Evolutionary conservation across 345 rosid genomes (phyloP).

Genomic region (Pistacia integerrima): DNA sequence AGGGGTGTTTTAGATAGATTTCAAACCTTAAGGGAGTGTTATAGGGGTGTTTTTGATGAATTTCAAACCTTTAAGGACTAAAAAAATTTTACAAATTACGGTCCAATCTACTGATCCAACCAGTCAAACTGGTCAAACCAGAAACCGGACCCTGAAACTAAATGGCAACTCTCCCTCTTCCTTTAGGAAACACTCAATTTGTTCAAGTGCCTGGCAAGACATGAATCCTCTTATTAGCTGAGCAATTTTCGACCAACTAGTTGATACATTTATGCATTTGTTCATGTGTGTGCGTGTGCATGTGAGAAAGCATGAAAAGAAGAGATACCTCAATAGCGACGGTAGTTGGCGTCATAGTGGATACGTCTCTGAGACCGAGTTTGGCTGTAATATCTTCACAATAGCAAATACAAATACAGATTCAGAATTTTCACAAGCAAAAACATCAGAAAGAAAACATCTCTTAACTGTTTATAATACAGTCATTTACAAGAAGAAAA

Average conservation of each 20-base stretch:
- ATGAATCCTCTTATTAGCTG: constrained; percentile 8
- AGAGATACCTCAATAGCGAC: constrained; percentile 82
- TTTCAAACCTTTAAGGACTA: no score
- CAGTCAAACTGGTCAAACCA: no score
- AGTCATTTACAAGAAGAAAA: not conserved
- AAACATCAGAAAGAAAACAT: not conserved
- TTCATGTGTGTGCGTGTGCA: not conserved
- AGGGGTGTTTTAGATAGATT: no score
- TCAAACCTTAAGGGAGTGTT: no score
- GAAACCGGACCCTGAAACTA: not conserved
- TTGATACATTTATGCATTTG: no score
- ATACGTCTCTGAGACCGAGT: constrained; percentile 64
- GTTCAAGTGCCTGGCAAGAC: constrained; percentile 50
- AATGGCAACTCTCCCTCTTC: constrained; percentile 32
- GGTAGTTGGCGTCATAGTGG: constrained; percentile 58
- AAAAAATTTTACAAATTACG: no score
- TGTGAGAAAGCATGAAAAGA: constrained; percentile 22
- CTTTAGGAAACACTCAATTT: constrained; percentile 48
- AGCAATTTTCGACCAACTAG: not conserved
- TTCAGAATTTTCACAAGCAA: not conserved
- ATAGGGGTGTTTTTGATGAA: no score
- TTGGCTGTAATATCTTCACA: constrained; percentile 76
- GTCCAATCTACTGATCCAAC: no score
- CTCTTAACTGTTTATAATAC: not conserved
- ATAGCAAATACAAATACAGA: not conserved